Evolutionary conservation across 257 asterid genomes (phyloP), one percentile per base, ranked within the genome.

Genomic region (Ballota nigra): DNA sequence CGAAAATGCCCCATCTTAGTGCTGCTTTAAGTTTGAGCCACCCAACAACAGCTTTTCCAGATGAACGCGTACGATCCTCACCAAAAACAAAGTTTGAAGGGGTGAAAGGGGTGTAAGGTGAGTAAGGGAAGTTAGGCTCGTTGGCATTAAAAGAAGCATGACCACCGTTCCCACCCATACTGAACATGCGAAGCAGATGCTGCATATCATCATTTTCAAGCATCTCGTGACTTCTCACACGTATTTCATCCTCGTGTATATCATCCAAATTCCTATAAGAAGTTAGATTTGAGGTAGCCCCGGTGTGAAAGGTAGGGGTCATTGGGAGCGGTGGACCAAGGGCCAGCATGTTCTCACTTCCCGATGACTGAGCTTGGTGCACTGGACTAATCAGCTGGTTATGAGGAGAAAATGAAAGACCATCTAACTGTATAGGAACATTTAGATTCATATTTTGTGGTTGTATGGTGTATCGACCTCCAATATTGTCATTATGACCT

Each of bases 11-110:
- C 98, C 98, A 93, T 83, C 98, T 85, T 68, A 93, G 78, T 72
- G 97, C 97, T 38, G 97, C 97, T 86, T 93, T 93, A 28, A 93
- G 96, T 72, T 93, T 93, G 26, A 93, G 95, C 98, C 98, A 93
- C 41, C 98, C 98, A 11, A 93, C 92, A 73, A 91, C 97, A 59
- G 98, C 98, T 82, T 91, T 93, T n/a, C 98, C 98, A 52, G 97
- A 87, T 26, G 97, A 69, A 55, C 96, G 97, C 5, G 88, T 53
- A 11, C 86, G 88, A 29, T 86, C 92, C 80, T 84, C 96, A 3
- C 76, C 83, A 38, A 80, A 83, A 55, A 72, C 81, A 40, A 79
- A 86, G 74, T 55, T 78, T 43, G 91, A 74, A 66, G 97, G 87
- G 16, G 69, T 59, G 68, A 75, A 78, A 7, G 96, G 93, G 66